Evolutionary conservation across 192 early-diverging fungal genomes (phyloP).

Genomic region (Hyaloraphidium curvatum): DNA sequence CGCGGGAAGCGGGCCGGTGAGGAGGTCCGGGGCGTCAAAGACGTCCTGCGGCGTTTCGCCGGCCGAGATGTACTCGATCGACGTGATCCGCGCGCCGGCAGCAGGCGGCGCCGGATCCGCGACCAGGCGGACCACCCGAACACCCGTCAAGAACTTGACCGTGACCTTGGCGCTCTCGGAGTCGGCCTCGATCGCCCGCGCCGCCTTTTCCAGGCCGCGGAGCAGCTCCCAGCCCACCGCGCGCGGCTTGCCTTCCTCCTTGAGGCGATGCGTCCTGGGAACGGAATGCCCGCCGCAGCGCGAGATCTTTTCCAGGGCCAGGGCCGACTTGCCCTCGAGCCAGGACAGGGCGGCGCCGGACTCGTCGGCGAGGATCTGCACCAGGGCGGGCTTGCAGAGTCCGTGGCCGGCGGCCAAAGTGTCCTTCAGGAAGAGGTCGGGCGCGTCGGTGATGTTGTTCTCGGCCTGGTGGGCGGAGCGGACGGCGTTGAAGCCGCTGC

Average conservation of each 20-base stretch:
- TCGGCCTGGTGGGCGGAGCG: background rate
- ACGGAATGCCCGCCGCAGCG: slow-evolving; percentile 5
- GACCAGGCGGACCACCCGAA: too few species aligned
- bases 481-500: slow-evolving; percentile 2
- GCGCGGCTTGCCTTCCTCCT: background rate
- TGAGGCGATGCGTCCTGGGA: background rate
- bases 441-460: slow-evolving; percentile 1
- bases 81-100: too few species aligned
- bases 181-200: too few species aligned
- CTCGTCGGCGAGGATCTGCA: slow-evolving; percentile 4
- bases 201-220: background rate
- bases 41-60: too few species aligned
- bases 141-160: too few species aligned
- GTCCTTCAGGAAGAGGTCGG: slow-evolving; percentile 4
- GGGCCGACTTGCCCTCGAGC: background rate
- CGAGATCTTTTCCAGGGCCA: background rate
- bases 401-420: background rate
- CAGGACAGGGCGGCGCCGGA: slow-evolving; percentile 5
- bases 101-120: too few species aligned
- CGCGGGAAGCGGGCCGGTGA: too few species aligned
- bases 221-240: background rate
- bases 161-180: too few species aligned
- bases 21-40: too few species aligned
- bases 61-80: too few species aligned
- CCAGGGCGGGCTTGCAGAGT: background rate